Evolutionary conservation across 805 yeast species (phyloP), one percentile per base, ranked within the genome.

Genomic region (Wickerhamia fluorescens): DNA sequence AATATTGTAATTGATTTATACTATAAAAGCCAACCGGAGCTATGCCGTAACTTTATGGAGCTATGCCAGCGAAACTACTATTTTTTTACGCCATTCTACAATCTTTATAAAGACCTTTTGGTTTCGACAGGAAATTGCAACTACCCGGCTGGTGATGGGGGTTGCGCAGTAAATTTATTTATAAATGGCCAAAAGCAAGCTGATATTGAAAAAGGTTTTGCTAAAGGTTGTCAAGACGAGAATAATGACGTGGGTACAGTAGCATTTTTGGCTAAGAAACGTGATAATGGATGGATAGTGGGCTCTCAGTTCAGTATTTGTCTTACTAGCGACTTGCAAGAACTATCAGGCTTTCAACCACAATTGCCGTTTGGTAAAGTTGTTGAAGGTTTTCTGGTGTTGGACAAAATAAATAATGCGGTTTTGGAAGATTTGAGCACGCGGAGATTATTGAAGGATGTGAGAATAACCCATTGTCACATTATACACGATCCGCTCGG

Each of bases 401-500:
- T 77, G 26, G 65, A 68, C n/a, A 45, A 41, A 18, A 56, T 77
- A 23, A 73, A 68, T 37, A 35, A 36, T 0, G 35, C 53, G 3
- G 42, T 60, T 2, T 79, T 73, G 40, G 52, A 49, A 3, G 29
- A 44, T 3, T 23, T 30, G 13, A n/a, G n/a, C n/a, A n/a, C n/a
- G n/a, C n/a, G n/a, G n/a, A 19, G 41, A 4, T 25, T 33, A 7
- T 13, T 29, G 5, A 17, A 26, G 5, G 51, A 48, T 16, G 56
- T 75, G 2, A 51, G 80, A 25, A 71, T 77, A 6, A 56, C 70
- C 23, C 72, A 68, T 29, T 61, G 71, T 0, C 62, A 63, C 40
- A 46, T 75, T 3, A 40, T 77, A 6, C 62, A 71, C 24, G 79
- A 76, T 44, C 82, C 82, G 4, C 73, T 64, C 41, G 55, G 53